A percentile compares a stretch with the other conserved stretches of the same genome.
phyloP scores from a whole-genome alignment of 176 grass and related monocot genomes.

The Rhynchospora breviuscula region DNA sequence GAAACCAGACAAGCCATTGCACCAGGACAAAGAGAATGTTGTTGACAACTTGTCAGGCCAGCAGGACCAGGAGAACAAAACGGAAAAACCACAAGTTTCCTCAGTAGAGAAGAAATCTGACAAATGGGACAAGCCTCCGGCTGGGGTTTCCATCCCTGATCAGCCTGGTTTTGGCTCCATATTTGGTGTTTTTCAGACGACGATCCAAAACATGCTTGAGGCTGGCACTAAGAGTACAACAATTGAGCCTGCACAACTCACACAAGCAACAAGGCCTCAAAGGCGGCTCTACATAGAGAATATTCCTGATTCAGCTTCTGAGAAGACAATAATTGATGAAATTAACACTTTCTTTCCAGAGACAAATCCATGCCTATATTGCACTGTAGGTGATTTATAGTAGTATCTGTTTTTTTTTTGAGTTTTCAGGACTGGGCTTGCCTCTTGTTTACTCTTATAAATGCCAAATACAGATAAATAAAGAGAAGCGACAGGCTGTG shows the following conservation, averaged over 20 bases:
- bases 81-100: background rate
- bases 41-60: background rate
- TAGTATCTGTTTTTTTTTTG: background rate
- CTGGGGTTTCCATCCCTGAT: constrained; percentile 38
- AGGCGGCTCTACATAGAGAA: constrained; percentile 85
- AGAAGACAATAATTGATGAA: constrained; percentile 60
- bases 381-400: constrained; percentile 46
- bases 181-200: constrained; percentile 6
- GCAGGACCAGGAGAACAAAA: background rate
- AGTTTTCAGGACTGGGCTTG: background rate
- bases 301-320: constrained; percentile 57
- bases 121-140: constrained; percentile 87
- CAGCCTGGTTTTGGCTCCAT: constrained; percentile 32
- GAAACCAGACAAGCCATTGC: background rate
- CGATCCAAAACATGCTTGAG: constrained; percentile 30
- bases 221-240: constrained; percentile 37
- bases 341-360: constrained; percentile 75
- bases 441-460: constrained; percentile 2
- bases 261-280: constrained; percentile 73
- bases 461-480: constrained; percentile 72
- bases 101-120: constrained; percentile 39
- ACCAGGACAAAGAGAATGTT: background rate
- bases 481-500: constrained; percentile 80
- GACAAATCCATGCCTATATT: constrained; percentile 83
- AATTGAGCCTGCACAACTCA: constrained; percentile 75